phyloP scores from a whole-genome alignment of 495 filamentous ascomycete species.

The Aspergillus coremiiformis region DNA sequence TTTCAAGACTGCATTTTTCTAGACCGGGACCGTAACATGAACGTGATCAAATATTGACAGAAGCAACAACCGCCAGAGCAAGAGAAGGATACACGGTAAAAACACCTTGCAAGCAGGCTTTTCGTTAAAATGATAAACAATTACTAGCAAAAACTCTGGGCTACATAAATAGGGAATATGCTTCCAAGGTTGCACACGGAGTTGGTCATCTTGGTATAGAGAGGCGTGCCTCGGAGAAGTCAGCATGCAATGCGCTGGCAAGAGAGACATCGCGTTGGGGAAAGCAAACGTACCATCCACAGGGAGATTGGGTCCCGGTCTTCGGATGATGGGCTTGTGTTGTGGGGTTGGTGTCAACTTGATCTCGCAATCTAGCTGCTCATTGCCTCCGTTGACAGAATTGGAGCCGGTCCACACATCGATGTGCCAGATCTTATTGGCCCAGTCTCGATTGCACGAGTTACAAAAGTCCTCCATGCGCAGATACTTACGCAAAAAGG shows the following conservation, averaged over 20 bases:
- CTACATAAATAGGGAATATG: neutral
- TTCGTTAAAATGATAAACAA: no score
- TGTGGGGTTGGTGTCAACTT: neutral
- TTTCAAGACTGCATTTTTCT: no score
- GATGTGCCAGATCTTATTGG: neutral
- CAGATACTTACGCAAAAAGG: conserved; percentile 38
- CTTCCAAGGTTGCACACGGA: neutral
- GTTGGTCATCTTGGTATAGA: neutral
- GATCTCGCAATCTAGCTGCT: neutral
- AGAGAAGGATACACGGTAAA: no score
- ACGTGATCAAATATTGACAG: no score
- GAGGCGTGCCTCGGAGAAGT: neutral
- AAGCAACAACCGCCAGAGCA: no score
- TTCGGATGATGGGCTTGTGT: neutral
- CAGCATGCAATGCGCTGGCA: neutral
- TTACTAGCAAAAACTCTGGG: neutral
- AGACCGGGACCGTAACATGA: no score
- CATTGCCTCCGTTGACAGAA: neutral
- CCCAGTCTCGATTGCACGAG: neutral
- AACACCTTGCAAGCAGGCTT: no score
- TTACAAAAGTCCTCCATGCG: conserved; percentile 29
- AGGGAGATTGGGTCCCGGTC: neutral
- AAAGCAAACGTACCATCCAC: neutral
- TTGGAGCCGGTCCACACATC: neutral
- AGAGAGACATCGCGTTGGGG: neutral